Conservation (phyloP, 176 grass and related monocot genomes). For the Avena insularis region DNA sequence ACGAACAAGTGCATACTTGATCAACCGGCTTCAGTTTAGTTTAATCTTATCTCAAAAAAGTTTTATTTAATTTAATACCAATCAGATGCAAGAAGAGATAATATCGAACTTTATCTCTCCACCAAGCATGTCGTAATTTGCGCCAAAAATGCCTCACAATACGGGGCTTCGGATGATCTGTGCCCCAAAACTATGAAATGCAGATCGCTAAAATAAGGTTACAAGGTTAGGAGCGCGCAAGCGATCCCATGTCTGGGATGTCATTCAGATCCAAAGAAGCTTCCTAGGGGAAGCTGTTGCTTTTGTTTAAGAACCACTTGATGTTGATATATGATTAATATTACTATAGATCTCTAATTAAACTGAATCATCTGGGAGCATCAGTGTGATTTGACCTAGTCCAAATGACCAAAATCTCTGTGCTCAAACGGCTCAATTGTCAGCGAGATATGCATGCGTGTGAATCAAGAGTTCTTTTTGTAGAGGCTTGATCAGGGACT, state of each 20-base stretch:
- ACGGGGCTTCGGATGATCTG: conserved; percentile 32
- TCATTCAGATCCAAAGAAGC: conserved; percentile 52
- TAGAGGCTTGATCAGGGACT: background rate
- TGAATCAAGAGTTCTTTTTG: conserved; percentile 6
- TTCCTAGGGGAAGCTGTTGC: conserved; percentile 43
- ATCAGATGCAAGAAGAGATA: conserved; percentile 32
- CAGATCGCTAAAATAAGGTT: background rate
- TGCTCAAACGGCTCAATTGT: conserved; percentile 1
- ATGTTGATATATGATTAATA: conserved; percentile 38
- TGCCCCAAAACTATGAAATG: background rate
- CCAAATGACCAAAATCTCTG: conserved; percentile 39
- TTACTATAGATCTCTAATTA: conserved; percentile 22
- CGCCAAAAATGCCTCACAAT: conserved; percentile 40
- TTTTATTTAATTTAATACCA: conserved; percentile 7
- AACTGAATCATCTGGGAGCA: background rate
- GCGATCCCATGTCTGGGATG: conserved; percentile 36
- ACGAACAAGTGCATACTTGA: background rate
- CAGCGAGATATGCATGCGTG: conserved; percentile 14
- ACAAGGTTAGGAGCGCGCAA: background rate
- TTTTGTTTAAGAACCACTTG: conserved; percentile 50
- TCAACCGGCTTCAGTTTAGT: background rate
- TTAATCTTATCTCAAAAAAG: background rate
- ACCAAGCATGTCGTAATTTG: conserved; percentile 35
- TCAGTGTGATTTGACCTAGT: conserved; percentile 35
- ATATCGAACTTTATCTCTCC: conserved; percentile 13